phyloP scores from a whole-genome alignment of 306 rosid genomes.

The Cajanus cajan region DNA sequence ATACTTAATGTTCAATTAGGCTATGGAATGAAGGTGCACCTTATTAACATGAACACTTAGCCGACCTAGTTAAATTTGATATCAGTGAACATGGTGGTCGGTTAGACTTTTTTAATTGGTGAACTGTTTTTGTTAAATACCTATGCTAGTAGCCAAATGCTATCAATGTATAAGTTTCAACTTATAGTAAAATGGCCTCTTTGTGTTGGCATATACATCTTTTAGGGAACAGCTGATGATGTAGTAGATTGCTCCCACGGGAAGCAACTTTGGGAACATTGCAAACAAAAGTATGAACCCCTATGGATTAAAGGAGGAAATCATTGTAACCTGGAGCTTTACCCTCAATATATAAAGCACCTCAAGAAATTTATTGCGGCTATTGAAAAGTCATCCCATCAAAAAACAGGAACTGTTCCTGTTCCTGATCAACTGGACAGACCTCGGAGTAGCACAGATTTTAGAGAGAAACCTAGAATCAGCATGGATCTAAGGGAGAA shows the following conservation, averaged over 20 bases:
- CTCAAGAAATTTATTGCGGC: slow-evolving; percentile 75
- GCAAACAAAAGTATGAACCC: slow-evolving; percentile 94
- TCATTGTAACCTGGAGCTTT: slow-evolving; percentile 89
- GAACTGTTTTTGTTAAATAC: neutral
- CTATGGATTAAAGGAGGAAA: slow-evolving; percentile 96
- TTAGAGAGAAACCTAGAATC: slow-evolving; percentile 67
- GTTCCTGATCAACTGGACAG: slow-evolving; percentile 52
- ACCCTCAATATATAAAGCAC: slow-evolving; percentile 86
- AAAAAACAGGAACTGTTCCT: slow-evolving; percentile 43
- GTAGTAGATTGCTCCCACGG: slow-evolving; percentile 97
- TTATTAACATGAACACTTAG: slow-evolving; percentile 1
- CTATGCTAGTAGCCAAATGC: neutral
- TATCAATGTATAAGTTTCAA: slow-evolving; percentile 7
- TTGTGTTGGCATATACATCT: slow-evolving; percentile 27
- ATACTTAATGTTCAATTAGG: neutral
- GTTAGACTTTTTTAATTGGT: neutral
- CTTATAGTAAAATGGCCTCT: slow-evolving; percentile 27
- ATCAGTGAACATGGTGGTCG: neutral
- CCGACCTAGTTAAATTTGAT: neutral
- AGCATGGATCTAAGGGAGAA: slow-evolving; percentile 69
- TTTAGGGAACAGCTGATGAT: slow-evolving; percentile 82
- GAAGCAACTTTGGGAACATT: slow-evolving; percentile 89
- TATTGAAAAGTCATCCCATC: slow-evolving; percentile 53
- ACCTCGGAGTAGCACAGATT: slow-evolving; percentile 73
- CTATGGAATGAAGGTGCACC: slow-evolving; percentile 14